phyloP scores from a whole-genome alignment of 1,139 yeast species.

The Blastobotrys petasosporus region DNA sequence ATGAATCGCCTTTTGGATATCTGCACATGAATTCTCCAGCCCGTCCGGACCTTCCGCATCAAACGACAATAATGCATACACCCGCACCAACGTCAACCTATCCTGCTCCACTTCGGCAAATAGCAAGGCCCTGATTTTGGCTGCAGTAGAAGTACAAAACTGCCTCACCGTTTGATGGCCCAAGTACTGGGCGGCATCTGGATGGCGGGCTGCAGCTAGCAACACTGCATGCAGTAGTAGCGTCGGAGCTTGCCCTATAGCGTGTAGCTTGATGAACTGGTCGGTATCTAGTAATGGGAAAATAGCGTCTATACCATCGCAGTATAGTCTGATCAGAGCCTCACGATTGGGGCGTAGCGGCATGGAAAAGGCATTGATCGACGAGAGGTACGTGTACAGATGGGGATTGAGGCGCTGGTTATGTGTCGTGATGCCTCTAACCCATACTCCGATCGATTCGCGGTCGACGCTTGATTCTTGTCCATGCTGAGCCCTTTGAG shows the following conservation, averaged over 20 bases:
- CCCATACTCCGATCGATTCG: conserved; percentile 35
- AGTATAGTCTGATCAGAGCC: conserved; percentile 35
- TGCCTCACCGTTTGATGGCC: conserved; percentile 32
- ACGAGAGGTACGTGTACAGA: conserved; percentile 32
- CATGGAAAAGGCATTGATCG: conserved; percentile 39
- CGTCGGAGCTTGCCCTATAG: conserved; percentile 36
- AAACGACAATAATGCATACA: conserved; percentile 31
- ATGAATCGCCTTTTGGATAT: conserved; percentile 37
- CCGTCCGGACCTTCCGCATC: conserved; percentile 38
- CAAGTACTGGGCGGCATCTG: conserved; percentile 32
- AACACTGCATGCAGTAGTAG: conserved; percentile 38
- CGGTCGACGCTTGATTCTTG: conserved; percentile 16
- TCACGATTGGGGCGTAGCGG: conserved; percentile 32
- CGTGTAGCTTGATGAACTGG: conserved; percentile 35
- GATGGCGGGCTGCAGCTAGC: conserved; percentile 38
- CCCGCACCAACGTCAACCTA: conserved; percentile 36
- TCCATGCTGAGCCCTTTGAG: conserved; percentile 1
- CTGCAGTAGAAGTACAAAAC: conserved; percentile 32
- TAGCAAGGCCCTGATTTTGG: conserved; percentile 38
- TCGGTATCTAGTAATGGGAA: conserved; percentile 37
- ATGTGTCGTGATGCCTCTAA: conserved; percentile 27
- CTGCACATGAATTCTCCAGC: conserved; percentile 38
- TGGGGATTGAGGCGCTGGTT: conserved; percentile 29
- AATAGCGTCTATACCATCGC: conserved; percentile 35
- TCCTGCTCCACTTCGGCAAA: conserved; percentile 42